These are phyloP conservation scores for Boletales sp. DNA, from an alignment of 768 basidiomycete species.

Conservation along the genomic window DNA sequence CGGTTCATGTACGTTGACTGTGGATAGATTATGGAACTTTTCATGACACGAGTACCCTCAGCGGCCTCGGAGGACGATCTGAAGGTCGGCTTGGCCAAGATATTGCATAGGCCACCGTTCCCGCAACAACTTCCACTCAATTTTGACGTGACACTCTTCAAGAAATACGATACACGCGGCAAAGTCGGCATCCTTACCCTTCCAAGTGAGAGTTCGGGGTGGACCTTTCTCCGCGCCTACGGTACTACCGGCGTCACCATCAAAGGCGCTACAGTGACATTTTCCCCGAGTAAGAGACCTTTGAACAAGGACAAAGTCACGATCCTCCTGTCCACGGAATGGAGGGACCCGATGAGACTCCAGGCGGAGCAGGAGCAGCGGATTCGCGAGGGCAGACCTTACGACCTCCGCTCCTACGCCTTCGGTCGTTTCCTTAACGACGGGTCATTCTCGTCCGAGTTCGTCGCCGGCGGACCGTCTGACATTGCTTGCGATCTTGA, in stretches of 20 bases:
- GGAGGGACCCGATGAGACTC: slow-evolving; percentile 31
- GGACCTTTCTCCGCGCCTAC: slow-evolving; percentile 26
- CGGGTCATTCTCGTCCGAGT: slow-evolving; percentile 33
- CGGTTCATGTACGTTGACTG: neutral
- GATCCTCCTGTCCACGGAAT: slow-evolving; percentile 20
- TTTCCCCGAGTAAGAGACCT: slow-evolving; percentile 20
- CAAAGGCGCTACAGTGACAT: slow-evolving; percentile 20
- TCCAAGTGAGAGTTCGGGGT: slow-evolving; percentile 17
- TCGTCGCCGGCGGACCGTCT: slow-evolving; percentile 21
- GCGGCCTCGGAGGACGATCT: slow-evolving; percentile 31
- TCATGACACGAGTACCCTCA: slow-evolving; percentile 28
- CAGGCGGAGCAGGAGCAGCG: slow-evolving; percentile 22
- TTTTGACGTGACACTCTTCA: slow-evolving; percentile 33
- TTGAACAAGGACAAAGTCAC: slow-evolving; percentile 22
- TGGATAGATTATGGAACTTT: slow-evolving; percentile 31
- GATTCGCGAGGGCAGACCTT: slow-evolving; percentile 19
- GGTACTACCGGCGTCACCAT: slow-evolving; percentile 23
- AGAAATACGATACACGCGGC: slow-evolving; percentile 16
- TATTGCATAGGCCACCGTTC: slow-evolving; percentile 34
- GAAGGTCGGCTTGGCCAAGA: slow-evolving; percentile 30
- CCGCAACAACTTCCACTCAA: slow-evolving; percentile 24
- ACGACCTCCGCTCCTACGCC: slow-evolving; percentile 22
- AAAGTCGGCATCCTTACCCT: slow-evolving; percentile 31
- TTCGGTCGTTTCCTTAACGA: slow-evolving; percentile 37
- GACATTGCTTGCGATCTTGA: slow-evolving; percentile 37